These are phyloP conservation scores for Nannochloris sp. DNA, from an alignment of 139 green algal genomes.

Conservation along the genomic window DNA sequence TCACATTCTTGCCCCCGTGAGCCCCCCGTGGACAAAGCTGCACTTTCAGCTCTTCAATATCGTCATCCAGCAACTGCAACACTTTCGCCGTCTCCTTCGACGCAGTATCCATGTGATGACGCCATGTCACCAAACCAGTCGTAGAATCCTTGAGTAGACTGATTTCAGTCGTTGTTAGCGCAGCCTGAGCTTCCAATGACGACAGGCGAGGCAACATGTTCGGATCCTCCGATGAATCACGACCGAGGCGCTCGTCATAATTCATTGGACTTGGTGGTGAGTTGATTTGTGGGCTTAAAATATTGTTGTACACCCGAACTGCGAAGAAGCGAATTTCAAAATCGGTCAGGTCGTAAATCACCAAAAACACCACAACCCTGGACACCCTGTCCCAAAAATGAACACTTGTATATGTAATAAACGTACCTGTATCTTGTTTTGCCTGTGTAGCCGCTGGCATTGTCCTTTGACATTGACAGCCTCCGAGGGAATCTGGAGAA, in stretches of 20 bases:
- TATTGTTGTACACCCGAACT: constrained; percentile 1
- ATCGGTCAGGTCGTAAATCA: no score
- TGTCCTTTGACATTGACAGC: no score
- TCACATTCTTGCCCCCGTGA: not conserved
- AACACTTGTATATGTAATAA: no score
- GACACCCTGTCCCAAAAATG: no score
- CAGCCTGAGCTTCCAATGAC: constrained; percentile 2
- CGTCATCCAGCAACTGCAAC: not conserved
- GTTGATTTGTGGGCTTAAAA: constrained; percentile 1
- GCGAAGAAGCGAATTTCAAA: not conserved
- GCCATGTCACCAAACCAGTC: not conserved
- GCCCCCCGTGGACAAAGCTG: not conserved
- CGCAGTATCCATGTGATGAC: not conserved
- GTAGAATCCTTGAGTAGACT: not conserved
- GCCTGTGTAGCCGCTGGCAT: no score
- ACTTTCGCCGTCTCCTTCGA: constrained; percentile 1
- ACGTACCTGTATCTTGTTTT: no score
- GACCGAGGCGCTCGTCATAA: not conserved
- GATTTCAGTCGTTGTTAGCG: not conserved
- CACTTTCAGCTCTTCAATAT: constrained; percentile 4
- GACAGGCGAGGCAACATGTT: not conserved
- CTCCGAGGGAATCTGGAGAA: no score
- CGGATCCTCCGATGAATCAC: not conserved
- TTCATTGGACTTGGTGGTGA: constrained; percentile 1
- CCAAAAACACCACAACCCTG: no score